Percentiles rank a stretch among this genome's conserved stretches.
phyloP scores from a whole-genome alignment of 2,329 filamentous ascomycete genomes.

The Xylariaceae sp. region DNA sequence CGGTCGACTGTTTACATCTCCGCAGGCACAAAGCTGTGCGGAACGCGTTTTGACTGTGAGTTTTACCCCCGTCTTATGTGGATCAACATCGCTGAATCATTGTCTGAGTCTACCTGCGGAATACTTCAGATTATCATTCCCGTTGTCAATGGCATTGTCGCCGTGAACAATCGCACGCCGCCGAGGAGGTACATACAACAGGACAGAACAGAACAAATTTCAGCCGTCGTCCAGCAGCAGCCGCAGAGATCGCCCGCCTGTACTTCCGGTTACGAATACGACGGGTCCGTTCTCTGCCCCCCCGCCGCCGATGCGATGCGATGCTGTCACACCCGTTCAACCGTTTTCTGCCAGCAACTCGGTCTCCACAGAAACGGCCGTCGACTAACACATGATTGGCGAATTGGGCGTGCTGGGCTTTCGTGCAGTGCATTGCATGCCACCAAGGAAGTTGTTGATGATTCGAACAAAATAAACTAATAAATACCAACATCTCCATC shows the following conservation, averaged over 20 bases:
- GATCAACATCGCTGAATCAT: no score
- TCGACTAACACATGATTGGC: not conserved
- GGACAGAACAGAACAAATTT: no score
- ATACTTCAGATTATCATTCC: no score
- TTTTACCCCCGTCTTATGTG: not conserved
- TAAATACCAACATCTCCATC: not conserved
- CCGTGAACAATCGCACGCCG: no score
- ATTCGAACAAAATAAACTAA: not conserved
- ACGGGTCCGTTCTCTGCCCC: not conserved
- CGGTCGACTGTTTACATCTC: not conserved
- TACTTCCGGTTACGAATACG: not conserved
- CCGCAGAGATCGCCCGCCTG: not conserved
- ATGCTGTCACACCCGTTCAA: not conserved
- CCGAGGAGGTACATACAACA: no score
- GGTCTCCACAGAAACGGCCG: not conserved
- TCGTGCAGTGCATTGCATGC: not conserved
- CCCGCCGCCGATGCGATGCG: not conserved
- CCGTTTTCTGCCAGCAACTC: not conserved
- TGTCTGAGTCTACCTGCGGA: no score
- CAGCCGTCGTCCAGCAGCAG: no score
- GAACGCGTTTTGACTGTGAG: not conserved
- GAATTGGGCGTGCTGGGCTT: not conserved
- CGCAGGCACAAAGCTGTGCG: not conserved
- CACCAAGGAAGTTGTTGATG: not conserved
- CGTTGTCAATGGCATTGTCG: no score